Evolutionary conservation across 495 filamentous ascomycete genomes (phyloP), one percentile per base, ranked within the genome.

Genomic region (Talaromyces liani): DNA sequence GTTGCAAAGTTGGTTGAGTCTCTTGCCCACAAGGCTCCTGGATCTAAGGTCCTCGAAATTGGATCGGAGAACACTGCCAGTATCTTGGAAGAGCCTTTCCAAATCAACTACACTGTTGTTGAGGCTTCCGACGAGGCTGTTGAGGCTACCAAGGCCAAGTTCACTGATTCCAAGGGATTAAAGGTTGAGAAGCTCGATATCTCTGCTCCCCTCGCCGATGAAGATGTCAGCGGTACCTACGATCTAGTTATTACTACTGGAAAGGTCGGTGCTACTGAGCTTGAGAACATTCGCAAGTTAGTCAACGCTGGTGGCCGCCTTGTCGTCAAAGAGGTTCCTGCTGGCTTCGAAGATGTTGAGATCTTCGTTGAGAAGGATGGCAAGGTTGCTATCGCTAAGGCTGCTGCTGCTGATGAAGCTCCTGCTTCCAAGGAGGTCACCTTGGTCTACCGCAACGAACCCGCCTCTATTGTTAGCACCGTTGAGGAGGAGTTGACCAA

Each of bases 161-260:
- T 29, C 22, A 25, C 31, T 8, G 12, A 47, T 47, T 1, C 41
- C 16, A 29, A 58, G 29, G 27, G 56, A 14, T 14, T 58, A 29
- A 58, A 58, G 29, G 27, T 33, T 58, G 56, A 22, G 8, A 58
- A 36, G 8, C 56, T 58, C 3, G 56, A 58, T 6, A 20, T 58
- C 14, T 31, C 56, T 18, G 29, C 18, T 33, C 56, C 56, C 36
- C 56, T 58, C 9, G 56, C n/a, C 56, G 56, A 58, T 20, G 56
- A 58, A 8, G 31, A 24, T 4, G 29, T 31, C 36, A 18, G n/a
- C 16, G 29, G 27, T 31, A 34, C 56, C 5, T 58, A 27, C 31
- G 56, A 58, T 58, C 27, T 58, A 29, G 27, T 58, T 29, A 58
- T 58, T 58, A 29, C 56, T 36, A 58, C 56, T 20, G n/a, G 18